Base-by-base conservation (phyloP, 2,329 filamentous ascomycete species). In the Scedosporium dehoogii region DNA sequence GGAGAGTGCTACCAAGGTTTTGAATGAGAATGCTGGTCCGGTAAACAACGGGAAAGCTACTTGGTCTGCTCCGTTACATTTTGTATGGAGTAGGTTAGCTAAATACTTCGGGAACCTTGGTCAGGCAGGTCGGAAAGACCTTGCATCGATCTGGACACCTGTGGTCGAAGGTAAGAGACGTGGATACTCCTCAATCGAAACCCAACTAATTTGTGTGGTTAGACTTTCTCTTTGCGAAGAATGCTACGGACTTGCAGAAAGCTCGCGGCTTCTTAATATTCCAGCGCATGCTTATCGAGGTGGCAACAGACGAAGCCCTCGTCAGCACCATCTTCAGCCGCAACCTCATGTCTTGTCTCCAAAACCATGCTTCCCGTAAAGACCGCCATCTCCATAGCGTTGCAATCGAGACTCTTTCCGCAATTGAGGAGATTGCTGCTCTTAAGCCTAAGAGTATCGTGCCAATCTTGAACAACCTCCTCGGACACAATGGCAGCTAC, bases 231-330 rank as follows among this genome's bases (percentile, higher is more conserved):
- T 97, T 97, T 72, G 87, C 90, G 3, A 85, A 88, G 63, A 85
- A 83, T 12, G 88, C 92, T 4, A 96, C 92, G 1, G 86, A 92
- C 51, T 90, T 92, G 68, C 89, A 96, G 63, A 97, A 97, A 73
- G 91, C 91, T 70, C 92, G 91, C 73, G 94, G 94, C 0, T 92
- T 97, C 74, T 85, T 92, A 69, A 82, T 97, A 1, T 91, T 96
- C 69, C 86, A 88, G 68, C 90, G 88, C 69, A 84, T 92, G 68
- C 76, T 97, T 3, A 76, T 81, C 55, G 77, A 77, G 2, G 73
- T 82, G 6, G 77, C 79, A 42, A 78, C 68, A 71, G 83, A 72
- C 29, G 69, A 69, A 14, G 60, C 66, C 63, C 82, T 80, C 67
- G 83, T 76, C 60, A 80, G 73, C 66, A 80, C 74, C 6, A 78